Percentiles rank a stretch among this genome's conserved stretches.
Conservation (phyloP, 768 basidiomycete species). For the Phanerochaete carnosa region DNA sequence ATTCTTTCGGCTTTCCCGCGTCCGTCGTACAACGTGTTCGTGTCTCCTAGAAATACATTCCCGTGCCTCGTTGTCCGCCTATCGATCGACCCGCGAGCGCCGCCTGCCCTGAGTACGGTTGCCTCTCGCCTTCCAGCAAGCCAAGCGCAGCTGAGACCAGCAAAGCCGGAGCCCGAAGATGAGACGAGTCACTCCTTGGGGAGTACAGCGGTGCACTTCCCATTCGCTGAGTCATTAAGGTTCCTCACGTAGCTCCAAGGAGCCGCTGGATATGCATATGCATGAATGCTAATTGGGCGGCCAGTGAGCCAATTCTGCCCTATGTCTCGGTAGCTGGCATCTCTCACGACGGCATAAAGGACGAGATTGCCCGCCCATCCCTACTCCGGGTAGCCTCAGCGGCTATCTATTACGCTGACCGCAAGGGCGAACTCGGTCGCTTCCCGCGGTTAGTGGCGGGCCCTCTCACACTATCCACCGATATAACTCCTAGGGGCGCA, state of each 20-base stretch:
- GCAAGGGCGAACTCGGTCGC: neutral
- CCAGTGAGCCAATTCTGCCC: neutral
- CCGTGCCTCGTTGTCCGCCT: neutral
- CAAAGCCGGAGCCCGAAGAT: neutral
- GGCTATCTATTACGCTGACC: neutral
- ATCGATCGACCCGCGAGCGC: neutral
- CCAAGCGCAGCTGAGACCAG: neutral
- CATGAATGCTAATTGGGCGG: neutral
- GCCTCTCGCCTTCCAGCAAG: neutral
- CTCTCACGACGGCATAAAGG: neutral
- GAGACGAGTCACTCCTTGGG: neutral
- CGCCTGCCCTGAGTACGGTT: neutral
- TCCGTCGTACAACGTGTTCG: neutral
- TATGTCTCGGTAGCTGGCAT: neutral
- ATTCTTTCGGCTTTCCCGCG: neutral
- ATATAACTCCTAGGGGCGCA: neutral
- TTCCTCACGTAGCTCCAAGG: neutral
- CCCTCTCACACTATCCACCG: neutral
- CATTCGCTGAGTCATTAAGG: neutral
- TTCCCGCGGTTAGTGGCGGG: neutral
- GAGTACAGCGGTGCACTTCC: neutral
- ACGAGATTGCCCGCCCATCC: neutral
- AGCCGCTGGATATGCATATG: neutral
- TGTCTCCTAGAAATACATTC: neutral
- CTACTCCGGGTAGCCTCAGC: neutral